Evolutionary conservation across 768 basidiomycete genomes (phyloP).

Genomic region (Mycena vitilis): DNA sequence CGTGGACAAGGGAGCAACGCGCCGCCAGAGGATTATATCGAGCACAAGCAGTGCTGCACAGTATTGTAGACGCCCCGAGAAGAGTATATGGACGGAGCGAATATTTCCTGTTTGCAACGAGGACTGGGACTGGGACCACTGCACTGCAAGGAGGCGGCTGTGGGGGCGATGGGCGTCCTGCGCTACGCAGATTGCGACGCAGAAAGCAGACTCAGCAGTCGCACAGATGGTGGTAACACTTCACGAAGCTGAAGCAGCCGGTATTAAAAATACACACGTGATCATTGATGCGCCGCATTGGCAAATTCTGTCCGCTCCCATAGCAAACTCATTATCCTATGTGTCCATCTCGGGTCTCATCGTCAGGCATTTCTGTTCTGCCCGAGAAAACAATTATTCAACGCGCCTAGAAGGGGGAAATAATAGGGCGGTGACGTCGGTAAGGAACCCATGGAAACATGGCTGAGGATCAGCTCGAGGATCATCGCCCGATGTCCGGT

Average conservation of each 20-base stretch:
- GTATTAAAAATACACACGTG: slow-evolving; percentile 1
- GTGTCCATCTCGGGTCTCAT: slow-evolving; percentile 9
- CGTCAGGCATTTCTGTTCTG: neutral
- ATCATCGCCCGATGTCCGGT: neutral
- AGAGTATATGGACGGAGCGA: slow-evolving; percentile 6
- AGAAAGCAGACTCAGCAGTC: slow-evolving; percentile 20
- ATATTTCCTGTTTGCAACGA: slow-evolving; percentile 1
- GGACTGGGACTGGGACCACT: slow-evolving; percentile 6
- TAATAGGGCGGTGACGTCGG: slow-evolving; percentile 2
- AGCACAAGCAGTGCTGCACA: slow-evolving; percentile 25
- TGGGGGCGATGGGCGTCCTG: slow-evolving; percentile 33
- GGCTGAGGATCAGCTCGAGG: neutral
- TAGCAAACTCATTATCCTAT: neutral
- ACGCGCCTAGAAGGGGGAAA: too few species aligned
- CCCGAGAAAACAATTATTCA: too few species aligned
- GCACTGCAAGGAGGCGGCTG: slow-evolving; percentile 28
- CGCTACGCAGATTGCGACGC: slow-evolving; percentile 31
- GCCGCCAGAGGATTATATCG: slow-evolving; percentile 22
- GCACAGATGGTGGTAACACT: slow-evolving; percentile 16
- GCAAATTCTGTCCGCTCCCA: slow-evolving; percentile 7
- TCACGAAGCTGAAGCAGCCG: neutral
- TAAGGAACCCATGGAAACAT: slow-evolving; percentile 6
- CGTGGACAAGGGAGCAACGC: slow-evolving; percentile 19
- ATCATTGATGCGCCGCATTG: neutral
- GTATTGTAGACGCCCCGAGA: slow-evolving; percentile 15